Evolutionary conservation across 2,329 filamentous ascomycete species (phyloP), one percentile per base, ranked within the genome.

Genomic region (Pyrenochaeta sp.): DNA sequence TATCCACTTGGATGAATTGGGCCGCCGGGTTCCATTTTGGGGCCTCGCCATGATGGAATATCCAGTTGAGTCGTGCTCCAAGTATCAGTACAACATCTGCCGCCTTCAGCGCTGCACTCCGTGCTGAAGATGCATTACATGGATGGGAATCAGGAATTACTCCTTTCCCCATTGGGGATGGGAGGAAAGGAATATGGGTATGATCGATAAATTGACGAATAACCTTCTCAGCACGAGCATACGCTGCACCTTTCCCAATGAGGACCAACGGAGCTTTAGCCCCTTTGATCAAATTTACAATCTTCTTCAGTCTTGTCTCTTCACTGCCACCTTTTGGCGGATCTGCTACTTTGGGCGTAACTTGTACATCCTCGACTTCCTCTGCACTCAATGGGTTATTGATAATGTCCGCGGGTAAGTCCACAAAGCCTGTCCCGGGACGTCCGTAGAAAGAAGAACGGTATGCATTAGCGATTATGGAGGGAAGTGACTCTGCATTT

Each of bases 141-240:
- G 74, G 70, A 56, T 81, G 77, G 0, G 77, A 80, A 51, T 83
- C 80, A 7, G 80, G 71, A 1, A 83, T 54, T 5, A 84, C 73
- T 15, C 81, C 81, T 58, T 83, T 83, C 4, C 80, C 81, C 79
- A 83, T 83, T 1, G 81, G 81, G 1, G 79, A 81, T 0, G 80
- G 79, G 6, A 84, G 67, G 57, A 84, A 83, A 0, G 80, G 80
- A 8, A 84, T 69, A 18, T 74, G 67, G 7, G 77, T 78, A 7
- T 56, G 55, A 19, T 79, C 63, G 17, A 82, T 69, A 19, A 83
- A 62, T 9, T 65, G 50, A 18, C 74, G 67, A 39, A 82, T 77
- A 2, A 61, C 56, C 1, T 45, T 23, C 51, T 83, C 80, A 3
- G 80, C 77, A 35, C 73, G 72, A 19, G 78, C 75, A 62, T 81